A percentile compares a stretch with the other conserved stretches of the same genome.
These are phyloP conservation scores for Coemansia sp. DNA, from an alignment of 192 early-diverging fungal genomes.

Conservation along the genomic window DNA sequence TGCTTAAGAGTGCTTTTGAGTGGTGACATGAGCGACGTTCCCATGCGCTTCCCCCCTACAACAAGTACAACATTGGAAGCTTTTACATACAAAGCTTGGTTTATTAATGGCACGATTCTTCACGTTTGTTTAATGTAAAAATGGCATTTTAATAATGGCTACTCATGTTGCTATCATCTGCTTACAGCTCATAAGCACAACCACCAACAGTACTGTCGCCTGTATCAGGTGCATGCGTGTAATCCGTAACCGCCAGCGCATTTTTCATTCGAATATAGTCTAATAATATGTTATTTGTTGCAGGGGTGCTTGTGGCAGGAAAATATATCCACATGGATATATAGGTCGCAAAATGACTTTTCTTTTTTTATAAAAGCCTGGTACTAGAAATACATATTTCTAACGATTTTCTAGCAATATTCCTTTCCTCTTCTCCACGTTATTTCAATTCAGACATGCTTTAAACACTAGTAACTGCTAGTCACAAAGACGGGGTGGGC, in stretches of 20 bases:
- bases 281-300: neutral
- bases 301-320: neutral
- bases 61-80: neutral
- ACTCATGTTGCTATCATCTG: neutral
- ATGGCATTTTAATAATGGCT: neutral
- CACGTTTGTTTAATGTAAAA: neutral
- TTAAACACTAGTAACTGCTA: slow-evolving; percentile 8
- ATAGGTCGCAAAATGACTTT: neutral
- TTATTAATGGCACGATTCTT: no score
- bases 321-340: no score
- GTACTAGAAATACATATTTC: neutral
- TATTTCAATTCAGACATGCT: slow-evolving; percentile 5
- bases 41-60: slow-evolving; percentile 55
- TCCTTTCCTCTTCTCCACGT: neutral
- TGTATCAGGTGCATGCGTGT: slow-evolving; percentile 51
- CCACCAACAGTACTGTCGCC: slow-evolving; percentile 40
- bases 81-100: neutral
- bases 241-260: slow-evolving; percentile 16
- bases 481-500: neutral
- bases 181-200: slow-evolving; percentile 54
- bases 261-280: neutral
- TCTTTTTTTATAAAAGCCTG: neutral
- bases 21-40: slow-evolving; percentile 50
- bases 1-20: slow-evolving; percentile 55
- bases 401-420: neutral